Evolutionary conservation across 257 asterid species (phyloP).

Genomic region (Nicotiana otophora): DNA sequence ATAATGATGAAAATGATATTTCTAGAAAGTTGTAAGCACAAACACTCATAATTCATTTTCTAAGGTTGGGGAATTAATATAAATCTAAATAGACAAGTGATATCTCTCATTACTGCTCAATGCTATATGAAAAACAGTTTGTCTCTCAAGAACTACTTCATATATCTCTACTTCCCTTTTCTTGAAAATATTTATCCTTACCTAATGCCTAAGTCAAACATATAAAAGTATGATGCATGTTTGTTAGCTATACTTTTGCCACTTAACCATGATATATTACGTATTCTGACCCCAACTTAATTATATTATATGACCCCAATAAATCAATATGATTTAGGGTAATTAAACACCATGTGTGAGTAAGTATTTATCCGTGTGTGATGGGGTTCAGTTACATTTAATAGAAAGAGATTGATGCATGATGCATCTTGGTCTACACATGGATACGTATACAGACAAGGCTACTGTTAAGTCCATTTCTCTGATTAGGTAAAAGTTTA

Average conservation of each 20-base stretch:
- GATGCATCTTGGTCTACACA: no score
- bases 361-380: no score
- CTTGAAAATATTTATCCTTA: no score
- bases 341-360: neutral
- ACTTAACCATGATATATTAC: no score
- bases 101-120: neutral
- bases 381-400: no score
- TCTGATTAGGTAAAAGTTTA: neutral
- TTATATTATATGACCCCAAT: neutral
- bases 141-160: neutral
- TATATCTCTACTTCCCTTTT: neutral
- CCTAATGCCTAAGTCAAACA: neutral
- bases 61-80: no score
- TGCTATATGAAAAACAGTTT: neutral
- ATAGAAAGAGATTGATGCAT: no score
- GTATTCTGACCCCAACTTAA: neutral
- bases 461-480: neutral
- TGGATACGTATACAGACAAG: neutral
- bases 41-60: neutral
- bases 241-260: no score
- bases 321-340: neutral
- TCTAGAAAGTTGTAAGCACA: neutral
- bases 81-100: neutral
- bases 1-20: neutral
- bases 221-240: neutral